Conservation (phyloP, 2,329 filamentous ascomycete genomes). For the Beauveria sp. region DNA sequence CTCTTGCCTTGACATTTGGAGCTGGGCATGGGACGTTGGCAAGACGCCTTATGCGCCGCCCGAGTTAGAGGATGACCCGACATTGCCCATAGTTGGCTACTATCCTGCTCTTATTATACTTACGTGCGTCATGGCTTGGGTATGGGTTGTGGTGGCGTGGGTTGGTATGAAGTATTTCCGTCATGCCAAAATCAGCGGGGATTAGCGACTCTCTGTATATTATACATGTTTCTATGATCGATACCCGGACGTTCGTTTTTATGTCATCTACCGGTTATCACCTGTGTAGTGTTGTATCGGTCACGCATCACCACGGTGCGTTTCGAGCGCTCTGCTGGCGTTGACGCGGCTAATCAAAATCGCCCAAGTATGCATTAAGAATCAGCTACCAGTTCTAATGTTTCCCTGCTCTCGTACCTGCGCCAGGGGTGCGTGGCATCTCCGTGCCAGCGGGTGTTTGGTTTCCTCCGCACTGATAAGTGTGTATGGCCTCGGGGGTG, state of each 20-base stretch:
- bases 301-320: no score
- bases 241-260: neutral
- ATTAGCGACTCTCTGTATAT: conserved; percentile 30
- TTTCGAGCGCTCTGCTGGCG: neutral
- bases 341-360: no score
- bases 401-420: neutral
- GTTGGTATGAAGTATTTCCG: conserved; percentile 99
- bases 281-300: neutral
- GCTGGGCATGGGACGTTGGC: conserved; percentile 98
- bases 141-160: conserved; percentile 97
- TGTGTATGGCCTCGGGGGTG: no score
- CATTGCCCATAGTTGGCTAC: conserved; percentile 90
- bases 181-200: conserved; percentile 79
- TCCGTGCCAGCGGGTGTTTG: no score
- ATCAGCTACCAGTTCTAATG: neutral
- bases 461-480: no score
- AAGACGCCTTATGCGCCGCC: conserved; percentile 93
- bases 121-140: conserved; percentile 95
- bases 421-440: no score
- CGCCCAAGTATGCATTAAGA: neutral
- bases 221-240: neutral
- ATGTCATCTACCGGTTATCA: no score
- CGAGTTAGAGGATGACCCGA: conserved; percentile 90
- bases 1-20: conserved; percentile 90
- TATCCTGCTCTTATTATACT: conserved; percentile 92